Evolutionary conservation across 176 grass and related monocot species (phyloP), one percentile per base, ranked within the genome.

Genomic region (Chloris gayana): DNA sequence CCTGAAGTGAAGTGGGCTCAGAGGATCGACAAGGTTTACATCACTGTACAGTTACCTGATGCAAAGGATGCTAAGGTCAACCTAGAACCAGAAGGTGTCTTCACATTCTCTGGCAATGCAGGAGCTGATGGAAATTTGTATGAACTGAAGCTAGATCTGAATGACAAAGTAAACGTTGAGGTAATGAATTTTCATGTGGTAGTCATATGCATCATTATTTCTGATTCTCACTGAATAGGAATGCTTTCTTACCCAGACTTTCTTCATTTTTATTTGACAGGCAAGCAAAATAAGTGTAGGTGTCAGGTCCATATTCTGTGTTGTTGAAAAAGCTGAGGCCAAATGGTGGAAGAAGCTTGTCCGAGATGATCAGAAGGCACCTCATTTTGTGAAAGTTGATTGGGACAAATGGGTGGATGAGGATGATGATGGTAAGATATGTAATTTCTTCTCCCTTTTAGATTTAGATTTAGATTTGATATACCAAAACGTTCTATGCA

Each of bases 321-420:
- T 99, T 8, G 31, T 95, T 19, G 90, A 86, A 75, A 99, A 99
- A 80, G 78, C 79, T 58, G 88, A 99, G 58, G 87, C 85, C 41
- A 82, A 84, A 88, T 95, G 96, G 92, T 99, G 96, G 96, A 95
- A 84, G 21, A 99, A 91, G 44, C 77, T 99, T 68, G 87, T 93
- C 74, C 86, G 82, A 24, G 86, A 84, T 77, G 96, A 89, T 39
- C 70, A 77, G 34, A 93, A 77, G 57, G 74, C 90, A 56, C 96
- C 90, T 34, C 88, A 91, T 67, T 99, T 86, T 62, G 70, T 99
- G 25, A 99, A 95, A 83, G 92, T 99, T 77, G 96, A 99, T 74
- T 99, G 96, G 92, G 96, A 99, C 87, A 95, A 95, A 78, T 99
- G 96, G 96, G 92, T 93, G 8, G 96, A 99, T 41, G 96, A 99